These are phyloP conservation scores for Alternaria sp. DNA, from an alignment of 2,329 filamentous ascomycete species.

Conservation along the genomic window DNA sequence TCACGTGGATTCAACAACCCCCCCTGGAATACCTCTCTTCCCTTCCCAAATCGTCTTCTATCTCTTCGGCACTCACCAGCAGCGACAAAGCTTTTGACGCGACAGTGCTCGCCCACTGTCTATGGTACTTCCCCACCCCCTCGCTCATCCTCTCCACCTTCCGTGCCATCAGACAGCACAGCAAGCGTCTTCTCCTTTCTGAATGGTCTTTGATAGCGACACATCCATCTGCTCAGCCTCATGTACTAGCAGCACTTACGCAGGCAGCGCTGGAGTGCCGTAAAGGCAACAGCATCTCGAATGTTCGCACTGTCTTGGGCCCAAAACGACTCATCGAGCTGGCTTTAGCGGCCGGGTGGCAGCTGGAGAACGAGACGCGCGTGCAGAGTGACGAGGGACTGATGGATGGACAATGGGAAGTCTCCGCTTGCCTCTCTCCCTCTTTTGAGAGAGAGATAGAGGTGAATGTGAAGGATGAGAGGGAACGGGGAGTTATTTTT, in stretches of 20 bases:
- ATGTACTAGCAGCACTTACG: conserved; percentile 60
- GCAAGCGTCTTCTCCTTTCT: conserved; percentile 51
- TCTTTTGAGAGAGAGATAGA: conserved; percentile 21
- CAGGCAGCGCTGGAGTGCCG: conserved; percentile 54
- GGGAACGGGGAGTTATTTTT: conserved; percentile 18
- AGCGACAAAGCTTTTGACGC: conserved; percentile 49
- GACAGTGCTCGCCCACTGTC: conserved; percentile 58
- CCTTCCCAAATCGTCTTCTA: conserved; percentile 1
- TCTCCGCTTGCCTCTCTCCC: conserved; percentile 20
- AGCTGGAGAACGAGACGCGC: conserved; percentile 44
- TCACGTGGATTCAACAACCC: conserved; percentile 53
- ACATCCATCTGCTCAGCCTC: conserved; percentile 51
- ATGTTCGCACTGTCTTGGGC: conserved; percentile 57
- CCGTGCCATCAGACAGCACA: conserved; percentile 41
- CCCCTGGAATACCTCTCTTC: conserved; percentile 37
- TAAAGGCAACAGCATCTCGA: conserved; percentile 48
- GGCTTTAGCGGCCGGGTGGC: conserved; percentile 49
- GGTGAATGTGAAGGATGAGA: conserved; percentile 19
- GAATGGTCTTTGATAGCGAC: conserved; percentile 56
- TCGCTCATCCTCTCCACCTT: conserved; percentile 48
- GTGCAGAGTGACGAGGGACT: conserved; percentile 50
- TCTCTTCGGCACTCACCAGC: conserved; percentile 7
- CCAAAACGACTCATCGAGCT: conserved; percentile 51
- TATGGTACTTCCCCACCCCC: conserved; percentile 61
- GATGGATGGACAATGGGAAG: conserved; percentile 53